Evolutionary conservation across 495 filamentous ascomycete genomes (phyloP).

Genomic region (Penicillium atrosanguineum): DNA sequence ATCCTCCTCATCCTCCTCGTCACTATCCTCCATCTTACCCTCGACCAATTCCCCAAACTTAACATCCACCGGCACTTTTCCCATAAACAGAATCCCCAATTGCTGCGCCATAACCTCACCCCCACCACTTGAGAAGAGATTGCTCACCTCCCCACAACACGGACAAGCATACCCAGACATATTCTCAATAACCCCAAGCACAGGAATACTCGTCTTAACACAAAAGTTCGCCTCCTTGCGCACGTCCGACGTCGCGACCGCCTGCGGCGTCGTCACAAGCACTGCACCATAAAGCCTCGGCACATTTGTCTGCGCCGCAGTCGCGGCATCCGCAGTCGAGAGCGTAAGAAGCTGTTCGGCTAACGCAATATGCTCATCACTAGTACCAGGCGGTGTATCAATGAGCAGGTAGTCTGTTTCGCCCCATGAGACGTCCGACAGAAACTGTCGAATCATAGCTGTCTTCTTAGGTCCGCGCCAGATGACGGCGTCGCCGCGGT

Average conservation of each 20-base stretch:
- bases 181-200: constrained; percentile 93
- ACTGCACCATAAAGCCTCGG: constrained; percentile 75
- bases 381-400: constrained; percentile 94
- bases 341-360: constrained; percentile 75
- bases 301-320: constrained; percentile 14
- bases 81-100: constrained; percentile 79
- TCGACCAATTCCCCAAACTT: constrained; percentile 65
- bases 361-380: constrained; percentile 94
- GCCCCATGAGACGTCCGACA: constrained; percentile 90
- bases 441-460: constrained; percentile 95
- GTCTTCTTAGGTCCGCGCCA: constrained; percentile 99
- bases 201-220: constrained; percentile 73
- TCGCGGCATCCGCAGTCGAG: constrained; percentile 32
- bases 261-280: constrained; percentile 94
- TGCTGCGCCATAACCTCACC: constrained; percentile 87
- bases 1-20: constrained; percentile 37
- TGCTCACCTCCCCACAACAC: constrained; percentile 88
- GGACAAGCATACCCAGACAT: constrained; percentile 98
- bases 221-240: constrained; percentile 97
- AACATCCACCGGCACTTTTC: constrained; percentile 84
- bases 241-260: constrained; percentile 88
- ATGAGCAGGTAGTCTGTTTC: constrained; percentile 84
- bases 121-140: constrained; percentile 87
- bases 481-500: constrained; percentile 84
- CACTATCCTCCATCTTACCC: constrained; percentile 48